phyloP scores from a whole-genome alignment of 805 yeast species.

The Metschnikowia baotianmanensis region DNA sequence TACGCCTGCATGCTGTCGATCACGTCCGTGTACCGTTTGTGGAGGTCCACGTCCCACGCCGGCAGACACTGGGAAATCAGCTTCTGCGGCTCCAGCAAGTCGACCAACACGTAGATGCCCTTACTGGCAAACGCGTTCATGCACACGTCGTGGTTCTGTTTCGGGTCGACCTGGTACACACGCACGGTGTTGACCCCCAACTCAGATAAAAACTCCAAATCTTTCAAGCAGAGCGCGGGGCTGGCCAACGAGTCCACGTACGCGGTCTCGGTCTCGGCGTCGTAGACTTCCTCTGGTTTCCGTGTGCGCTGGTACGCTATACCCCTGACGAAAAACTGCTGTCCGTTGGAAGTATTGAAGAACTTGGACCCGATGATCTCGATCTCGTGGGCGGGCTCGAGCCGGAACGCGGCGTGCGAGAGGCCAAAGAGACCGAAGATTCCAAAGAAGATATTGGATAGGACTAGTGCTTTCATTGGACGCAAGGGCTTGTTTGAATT shows the following conservation, averaged over 20 bases:
- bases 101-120: conserved; percentile 37
- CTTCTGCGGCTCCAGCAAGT: conserved; percentile 35
- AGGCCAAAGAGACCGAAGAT: not conserved
- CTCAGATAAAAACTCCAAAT: conserved; percentile 68
- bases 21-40: conserved; percentile 31
- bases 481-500: too few relatives aligned
- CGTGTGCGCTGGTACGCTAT: conserved; percentile 81
- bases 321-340: conserved; percentile 85
- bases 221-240: conserved; percentile 66
- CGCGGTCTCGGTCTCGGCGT: conserved; percentile 20
- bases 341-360: conserved; percentile 66
- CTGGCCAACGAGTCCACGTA: conserved; percentile 79
- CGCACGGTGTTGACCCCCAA: conserved; percentile 76
- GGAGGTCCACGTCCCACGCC: conserved; percentile 33
- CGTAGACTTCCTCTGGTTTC: conserved; percentile 35
- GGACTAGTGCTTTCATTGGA: not conserved
- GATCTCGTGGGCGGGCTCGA: conserved; percentile 33
- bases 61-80: conserved; percentile 34
- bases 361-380: conserved; percentile 73
- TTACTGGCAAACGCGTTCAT: conserved; percentile 29
- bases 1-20: conserved; percentile 32
- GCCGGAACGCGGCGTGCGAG: conserved; percentile 8
- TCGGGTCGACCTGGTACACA: conserved; percentile 83
- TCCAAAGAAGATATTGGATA: not conserved
- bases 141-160: conserved; percentile 35